Evolutionary conservation across 2,329 filamentous ascomycete genomes (phyloP).

Genomic region (Calonectria naviculata): DNA sequence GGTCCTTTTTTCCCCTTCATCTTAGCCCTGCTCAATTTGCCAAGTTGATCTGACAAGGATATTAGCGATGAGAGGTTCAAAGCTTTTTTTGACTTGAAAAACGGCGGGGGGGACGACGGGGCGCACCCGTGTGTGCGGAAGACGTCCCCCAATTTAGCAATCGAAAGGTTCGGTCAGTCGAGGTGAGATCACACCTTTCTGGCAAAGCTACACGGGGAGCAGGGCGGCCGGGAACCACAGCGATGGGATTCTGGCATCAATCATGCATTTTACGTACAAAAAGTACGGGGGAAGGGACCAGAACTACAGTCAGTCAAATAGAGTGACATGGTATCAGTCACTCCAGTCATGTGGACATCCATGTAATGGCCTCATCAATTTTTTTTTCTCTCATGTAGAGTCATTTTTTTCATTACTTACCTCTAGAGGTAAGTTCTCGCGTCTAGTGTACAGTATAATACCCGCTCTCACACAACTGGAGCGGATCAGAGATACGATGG

Average conservation of each 20-base stretch:
- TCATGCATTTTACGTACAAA: conserved; percentile 19
- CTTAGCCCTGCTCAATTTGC: too few relatives aligned
- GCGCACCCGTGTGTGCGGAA: neutral
- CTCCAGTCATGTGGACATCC: neutral
- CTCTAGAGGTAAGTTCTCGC: conserved; percentile 11
- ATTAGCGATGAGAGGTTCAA: neutral
- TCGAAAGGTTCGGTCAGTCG: conserved; percentile 21
- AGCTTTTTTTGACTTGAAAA: neutral
- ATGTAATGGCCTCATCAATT: neutral
- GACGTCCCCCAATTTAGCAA: neutral
- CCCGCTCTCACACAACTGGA: conserved; percentile 34
- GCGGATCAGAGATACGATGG: conserved; percentile 35
- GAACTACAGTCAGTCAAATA: neutral
- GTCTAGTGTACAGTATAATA: neutral
- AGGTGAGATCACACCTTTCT: conserved; percentile 9
- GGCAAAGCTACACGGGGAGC: neutral
- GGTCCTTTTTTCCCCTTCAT: too few relatives aligned
- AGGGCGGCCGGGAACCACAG: conserved; percentile 25
- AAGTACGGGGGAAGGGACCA: neutral
- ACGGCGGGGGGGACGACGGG: neutral
- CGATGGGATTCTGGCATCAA: neutral
- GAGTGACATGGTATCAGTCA: neutral
- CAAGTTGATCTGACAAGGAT: neutral
- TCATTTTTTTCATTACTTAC: neutral
- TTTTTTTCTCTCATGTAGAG: conserved; percentile 7